These are phyloP conservation scores for Cyclotella sp. DNA, from an alignment of 108 stramenopile genomes.

Conservation along the genomic window DNA sequence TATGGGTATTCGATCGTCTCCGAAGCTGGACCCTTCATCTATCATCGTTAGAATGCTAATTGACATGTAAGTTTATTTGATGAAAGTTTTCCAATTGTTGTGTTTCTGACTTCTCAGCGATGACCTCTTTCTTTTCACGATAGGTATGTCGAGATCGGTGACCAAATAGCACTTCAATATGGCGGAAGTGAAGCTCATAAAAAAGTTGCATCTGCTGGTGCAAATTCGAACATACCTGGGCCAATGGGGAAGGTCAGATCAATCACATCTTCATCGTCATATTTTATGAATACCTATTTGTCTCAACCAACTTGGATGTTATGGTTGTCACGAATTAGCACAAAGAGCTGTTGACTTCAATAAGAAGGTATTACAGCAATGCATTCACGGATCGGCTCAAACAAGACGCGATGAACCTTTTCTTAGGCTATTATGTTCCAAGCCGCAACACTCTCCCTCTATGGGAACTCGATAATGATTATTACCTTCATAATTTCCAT, in stretches of 20 bases:
- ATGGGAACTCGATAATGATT: slow-evolving; percentile 92
- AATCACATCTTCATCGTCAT: neutral
- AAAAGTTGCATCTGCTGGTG: slow-evolving; percentile 81
- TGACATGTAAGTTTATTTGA: slow-evolving; percentile 68
- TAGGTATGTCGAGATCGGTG: slow-evolving; percentile 94
- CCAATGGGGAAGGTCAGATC: slow-evolving; percentile 78
- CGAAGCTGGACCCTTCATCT: slow-evolving; percentile 85
- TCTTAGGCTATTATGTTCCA: slow-evolving; percentile 92
- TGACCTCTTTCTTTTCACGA: neutral
- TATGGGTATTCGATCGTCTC: slow-evolving; percentile 88
- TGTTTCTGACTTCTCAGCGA: neutral
- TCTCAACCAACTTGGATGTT: neutral
- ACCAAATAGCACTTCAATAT: slow-evolving; percentile 97
- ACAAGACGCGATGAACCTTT: slow-evolving; percentile 98
- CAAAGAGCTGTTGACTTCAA: slow-evolving; percentile 95
- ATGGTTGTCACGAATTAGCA: slow-evolving; percentile 48
- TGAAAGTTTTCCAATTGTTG: neutral
- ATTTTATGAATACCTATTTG: neutral
- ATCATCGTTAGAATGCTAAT: slow-evolving; percentile 92
- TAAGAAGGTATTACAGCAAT: slow-evolving; percentile 96
- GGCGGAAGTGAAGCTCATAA: slow-evolving; percentile 99
- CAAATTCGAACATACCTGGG: slow-evolving; percentile 73
- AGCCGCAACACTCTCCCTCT: slow-evolving; percentile 75
- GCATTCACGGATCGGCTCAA: slow-evolving; percentile 97
- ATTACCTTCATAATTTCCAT: slow-evolving; percentile 89